phyloP scores from a whole-genome alignment of 1,284 basidiomycete genomes.

The Ceratobasidium sp. region DNA sequence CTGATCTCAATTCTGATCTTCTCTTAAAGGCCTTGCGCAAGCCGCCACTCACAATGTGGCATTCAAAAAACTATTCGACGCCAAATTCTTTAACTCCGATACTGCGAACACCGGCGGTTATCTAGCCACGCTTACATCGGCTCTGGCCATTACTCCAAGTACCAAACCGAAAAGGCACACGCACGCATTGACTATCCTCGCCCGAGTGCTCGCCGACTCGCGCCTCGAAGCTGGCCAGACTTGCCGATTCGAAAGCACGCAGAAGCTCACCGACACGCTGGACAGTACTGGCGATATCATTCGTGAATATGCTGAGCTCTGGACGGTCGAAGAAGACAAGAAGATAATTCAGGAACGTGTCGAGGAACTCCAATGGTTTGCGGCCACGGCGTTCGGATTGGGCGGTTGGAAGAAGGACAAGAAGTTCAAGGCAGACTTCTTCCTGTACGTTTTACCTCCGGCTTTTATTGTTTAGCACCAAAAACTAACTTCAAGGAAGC shows the following conservation, averaged over 20 bases:
- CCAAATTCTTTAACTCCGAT: slow-evolving; percentile 52
- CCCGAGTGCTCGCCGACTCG: slow-evolving; percentile 30
- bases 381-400: slow-evolving; percentile 36
- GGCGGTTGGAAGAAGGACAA: slow-evolving; percentile 45
- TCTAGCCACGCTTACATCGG: slow-evolving; percentile 1
- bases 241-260: slow-evolving; percentile 2
- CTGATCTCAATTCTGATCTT: too few relatives aligned
- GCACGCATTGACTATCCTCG: slow-evolving; percentile 44
- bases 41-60: slow-evolving; percentile 55
- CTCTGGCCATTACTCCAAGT: background rate
- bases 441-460: slow-evolving; percentile 31
- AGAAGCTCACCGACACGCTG: slow-evolving; percentile 43
- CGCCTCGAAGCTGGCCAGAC: slow-evolving; percentile 15
- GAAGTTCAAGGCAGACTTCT: slow-evolving; percentile 46
- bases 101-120: slow-evolving; percentile 38
- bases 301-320: slow-evolving; percentile 44
- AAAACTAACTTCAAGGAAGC: slow-evolving; percentile 7
- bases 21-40: slow-evolving; percentile 57
- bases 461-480: too few relatives aligned
- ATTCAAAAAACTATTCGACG: slow-evolving; percentile 53
- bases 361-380: slow-evolving; percentile 46
- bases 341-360: slow-evolving; percentile 31
- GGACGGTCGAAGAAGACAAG: slow-evolving; percentile 29
- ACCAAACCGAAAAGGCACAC: slow-evolving; percentile 29
- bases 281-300: slow-evolving; percentile 33